Evolutionary conservation across 2,329 filamentous ascomycete species (phyloP), one percentile per base, ranked within the genome.

Genomic region (Ophiostoma ulmi): DNA sequence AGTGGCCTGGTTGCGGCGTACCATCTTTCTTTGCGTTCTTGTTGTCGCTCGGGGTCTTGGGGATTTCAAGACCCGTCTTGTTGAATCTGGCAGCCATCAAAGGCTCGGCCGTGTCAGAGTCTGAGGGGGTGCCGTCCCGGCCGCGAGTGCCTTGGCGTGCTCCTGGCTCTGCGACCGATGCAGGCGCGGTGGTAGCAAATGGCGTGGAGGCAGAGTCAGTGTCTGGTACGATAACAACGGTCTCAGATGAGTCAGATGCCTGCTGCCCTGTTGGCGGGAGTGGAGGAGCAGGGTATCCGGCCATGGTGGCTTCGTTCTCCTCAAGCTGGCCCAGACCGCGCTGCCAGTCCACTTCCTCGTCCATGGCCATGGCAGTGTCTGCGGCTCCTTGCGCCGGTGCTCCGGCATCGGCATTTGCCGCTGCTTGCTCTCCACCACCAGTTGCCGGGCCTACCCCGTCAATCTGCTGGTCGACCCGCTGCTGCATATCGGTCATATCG

Each of bases 291-390:
- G 88, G 85, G 78, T 94, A 92, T 26, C 90, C 91, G 70, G 90
- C 90, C 76, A 92, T 84, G 20, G 92, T 92, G 39, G 91, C 90
- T 78, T 95, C 91, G 74, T 90, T 87, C 70, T 89, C 86, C 77
- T 94, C 91, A 64, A 92, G 82, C 73, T 91, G 88, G 39, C 91
- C 90, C 14, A 66, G 38, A 20, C 22, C 68, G 2, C 41, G 76
- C 39, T 76, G 74, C 35, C 80, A 81, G n/a, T 66, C 64, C 83
- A 84, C 86, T 74, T 84, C 84, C 6, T 83, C 80, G 72, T 87
- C 86, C 3, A 87, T 79, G 83, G 87, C 86, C 80, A 88, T 83
- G 44, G 87, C 84, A 72, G 87, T 86, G 36, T 87, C 70, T 63
- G 65, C n/a, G 1, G 55, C 41, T 5, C 6, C 13, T 20, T 67